These are phyloP conservation scores for Phytophthora citrophthora DNA, from an alignment of 352 stramenopile species.

Conservation along the genomic window DNA sequence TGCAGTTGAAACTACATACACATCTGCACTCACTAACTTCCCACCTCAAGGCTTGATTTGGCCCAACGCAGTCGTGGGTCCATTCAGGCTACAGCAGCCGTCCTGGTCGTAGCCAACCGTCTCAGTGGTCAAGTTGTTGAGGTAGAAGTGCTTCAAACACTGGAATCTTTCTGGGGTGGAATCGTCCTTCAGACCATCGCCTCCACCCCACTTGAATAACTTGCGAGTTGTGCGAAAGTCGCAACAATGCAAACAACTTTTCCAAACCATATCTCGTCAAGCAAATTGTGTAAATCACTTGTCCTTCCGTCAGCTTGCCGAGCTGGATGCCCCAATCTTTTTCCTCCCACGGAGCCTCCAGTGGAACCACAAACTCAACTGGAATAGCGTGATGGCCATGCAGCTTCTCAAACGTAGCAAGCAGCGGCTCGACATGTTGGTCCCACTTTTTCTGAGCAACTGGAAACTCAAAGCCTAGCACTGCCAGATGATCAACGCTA, in stretches of 20 bases:
- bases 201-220: constrained; percentile 5
- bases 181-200: constrained; percentile 45
- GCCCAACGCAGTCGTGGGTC: constrained; percentile 50
- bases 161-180: constrained; percentile 46
- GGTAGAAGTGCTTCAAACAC: constrained; percentile 32
- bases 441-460: neutral
- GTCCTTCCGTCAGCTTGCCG: neutral
- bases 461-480: neutral
- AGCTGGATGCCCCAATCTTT: neutral
- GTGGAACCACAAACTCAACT: neutral
- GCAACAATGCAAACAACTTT: too few relatives aligned
- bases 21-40: neutral
- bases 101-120: constrained; percentile 54
- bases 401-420: neutral
- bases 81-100: constrained; percentile 44
- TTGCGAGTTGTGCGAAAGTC: too few relatives aligned
- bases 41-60: constrained; percentile 41
- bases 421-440: neutral
- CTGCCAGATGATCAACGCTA: neutral
- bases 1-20: neutral
- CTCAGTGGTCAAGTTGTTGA: constrained; percentile 46
- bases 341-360: neutral
- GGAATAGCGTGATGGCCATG: neutral
- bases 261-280: too few relatives aligned
- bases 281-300: too few relatives aligned